phyloP scores from a whole-genome alignment of 176 grass and related monocot genomes.

The Guadua angustifolia region DNA sequence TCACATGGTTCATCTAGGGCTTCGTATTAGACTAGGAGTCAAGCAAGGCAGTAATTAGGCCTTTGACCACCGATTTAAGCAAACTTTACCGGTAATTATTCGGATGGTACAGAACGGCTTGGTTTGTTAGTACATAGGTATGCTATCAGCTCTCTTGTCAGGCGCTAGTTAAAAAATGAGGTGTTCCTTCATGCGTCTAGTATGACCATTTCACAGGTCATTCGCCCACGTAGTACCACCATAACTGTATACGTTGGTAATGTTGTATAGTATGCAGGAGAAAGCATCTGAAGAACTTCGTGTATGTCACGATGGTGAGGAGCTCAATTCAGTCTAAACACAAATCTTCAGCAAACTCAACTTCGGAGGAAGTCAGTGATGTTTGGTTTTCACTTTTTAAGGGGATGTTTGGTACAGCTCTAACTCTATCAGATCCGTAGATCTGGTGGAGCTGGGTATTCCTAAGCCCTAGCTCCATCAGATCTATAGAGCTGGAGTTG shows the following conservation, averaged over 20 bases:
- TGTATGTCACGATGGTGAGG: neutral
- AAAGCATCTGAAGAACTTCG: no score
- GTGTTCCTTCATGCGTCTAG: neutral
- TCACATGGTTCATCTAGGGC: conserved; percentile 48
- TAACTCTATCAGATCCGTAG: no score
- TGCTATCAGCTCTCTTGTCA: neutral
- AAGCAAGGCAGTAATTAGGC: conserved; percentile 49
- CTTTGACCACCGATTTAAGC: conserved; percentile 33
- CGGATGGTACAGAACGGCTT: neutral
- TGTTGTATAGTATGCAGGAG: no score
- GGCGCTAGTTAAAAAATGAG: neutral
- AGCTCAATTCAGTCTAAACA: neutral
- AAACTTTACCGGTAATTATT: neutral
- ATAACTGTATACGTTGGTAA: no score
- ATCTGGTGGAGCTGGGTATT: no score
- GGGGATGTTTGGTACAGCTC: no score
- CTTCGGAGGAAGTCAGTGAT: conserved; percentile 25
- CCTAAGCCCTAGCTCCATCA: no score
- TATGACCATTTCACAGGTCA: no score
- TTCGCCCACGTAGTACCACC: no score
- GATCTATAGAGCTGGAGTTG: no score
- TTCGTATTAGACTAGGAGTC: conserved; percentile 32
- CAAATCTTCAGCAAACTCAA: neutral
- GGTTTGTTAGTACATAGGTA: neutral
- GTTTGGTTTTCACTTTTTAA: neutral